Base-by-base conservation (phyloP, 2,329 filamentous ascomycete genomes). In the Xenoacremonium recifei region DNA sequence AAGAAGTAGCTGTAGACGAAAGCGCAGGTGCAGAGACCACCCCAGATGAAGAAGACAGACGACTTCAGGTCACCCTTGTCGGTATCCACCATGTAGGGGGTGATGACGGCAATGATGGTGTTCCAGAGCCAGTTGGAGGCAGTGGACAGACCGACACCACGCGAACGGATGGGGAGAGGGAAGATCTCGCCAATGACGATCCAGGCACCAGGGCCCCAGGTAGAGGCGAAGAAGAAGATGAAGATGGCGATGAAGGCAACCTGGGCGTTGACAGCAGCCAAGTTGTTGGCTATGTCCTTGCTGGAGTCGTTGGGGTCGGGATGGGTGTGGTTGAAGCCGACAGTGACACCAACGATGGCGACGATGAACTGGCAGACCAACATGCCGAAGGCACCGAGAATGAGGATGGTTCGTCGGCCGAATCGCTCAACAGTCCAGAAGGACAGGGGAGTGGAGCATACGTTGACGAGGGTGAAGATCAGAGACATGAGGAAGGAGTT, bases 211-310 rank as follows among this genome's bases (percentile, higher is more conserved):
- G 89, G 88, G 39, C 89, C 89, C 89, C 89, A 95, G 50, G 89
- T 95, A 44, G 79, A 83, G 46, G 89, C 89, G 65, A 95, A 95
- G 77, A 85, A 92, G 78, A 89, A 90, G 75, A 95, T 91, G 77
- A 90, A 93, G 73, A 95, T 84, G 71, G 84, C 86, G 62, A 93
- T 93, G 72, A 95, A 93, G 47, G 87, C 81, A 52, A 95, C 89
- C 76, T 91, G 84, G 37, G 85, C 80, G 54, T 79, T 75, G 56
- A 79, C 76, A 23, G 81, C 83, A 3, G 70, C 51, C 47, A 75
- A 68, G 64, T 84, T 80, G 68, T 77, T 39, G 58, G 73, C 72
- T 6, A 72, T 66, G 16, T 59, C 62, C 16, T 53, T 55, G 21
- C 52, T 52, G 1, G 69, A 58, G 35, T 75, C 60, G 17, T 56